Percentiles rank a stretch among this genome's conserved stretches.
These are phyloP conservation scores for Rhodamnia argentea DNA, from an alignment of 345 rosid species.

Conservation along the genomic window DNA sequence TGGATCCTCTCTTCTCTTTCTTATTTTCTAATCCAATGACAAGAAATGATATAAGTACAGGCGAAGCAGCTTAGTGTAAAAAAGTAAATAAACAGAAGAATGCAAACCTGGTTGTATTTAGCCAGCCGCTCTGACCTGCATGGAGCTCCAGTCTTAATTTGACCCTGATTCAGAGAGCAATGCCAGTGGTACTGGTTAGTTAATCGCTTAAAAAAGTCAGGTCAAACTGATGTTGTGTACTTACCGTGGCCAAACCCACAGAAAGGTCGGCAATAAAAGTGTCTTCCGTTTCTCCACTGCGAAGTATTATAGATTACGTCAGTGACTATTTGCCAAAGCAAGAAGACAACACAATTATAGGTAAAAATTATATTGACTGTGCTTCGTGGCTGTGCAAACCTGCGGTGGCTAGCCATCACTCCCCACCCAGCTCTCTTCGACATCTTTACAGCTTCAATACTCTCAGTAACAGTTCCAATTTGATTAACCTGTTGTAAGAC, in stretches of 20 bases:
- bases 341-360: background rate
- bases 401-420: constrained; percentile 95
- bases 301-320: background rate
- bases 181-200: background rate
- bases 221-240: background rate
- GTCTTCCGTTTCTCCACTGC: constrained; percentile 97
- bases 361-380: background rate
- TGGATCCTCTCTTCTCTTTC: background rate
- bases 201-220: background rate
- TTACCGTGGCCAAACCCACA: constrained; percentile 91
- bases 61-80: background rate
- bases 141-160: constrained; percentile 96
- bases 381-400: constrained; percentile 6
- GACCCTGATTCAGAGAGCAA: constrained; percentile 44
- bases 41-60: background rate
- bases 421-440: constrained; percentile 99
- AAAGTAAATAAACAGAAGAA: background rate
- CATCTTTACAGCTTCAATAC: constrained; percentile 97
- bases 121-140: constrained; percentile 98
- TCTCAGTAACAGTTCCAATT: constrained; percentile 95
- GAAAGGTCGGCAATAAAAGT: constrained; percentile 92
- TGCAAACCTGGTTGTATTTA: constrained; percentile 76
- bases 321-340: background rate
- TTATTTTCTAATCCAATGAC: background rate
- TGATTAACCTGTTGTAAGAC: constrained; percentile 65